Conservation (phyloP, 1,139 yeast genomes). For the Taiozyma sp. region DNA sequence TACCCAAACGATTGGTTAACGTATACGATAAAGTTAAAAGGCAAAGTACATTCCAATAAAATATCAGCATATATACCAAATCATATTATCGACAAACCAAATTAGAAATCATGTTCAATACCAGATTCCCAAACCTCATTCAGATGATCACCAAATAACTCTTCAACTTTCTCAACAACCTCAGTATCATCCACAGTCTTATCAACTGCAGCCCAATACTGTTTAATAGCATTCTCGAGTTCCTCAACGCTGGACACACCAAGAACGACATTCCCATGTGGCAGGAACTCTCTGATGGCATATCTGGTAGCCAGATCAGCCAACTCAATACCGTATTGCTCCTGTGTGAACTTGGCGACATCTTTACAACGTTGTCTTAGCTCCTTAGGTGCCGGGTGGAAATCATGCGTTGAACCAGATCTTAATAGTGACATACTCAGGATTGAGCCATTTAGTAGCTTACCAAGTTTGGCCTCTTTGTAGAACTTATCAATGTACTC, state of each 20-base stretch:
- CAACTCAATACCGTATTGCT: constrained; percentile 46
- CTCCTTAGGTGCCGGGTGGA: constrained; percentile 78
- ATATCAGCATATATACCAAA: not conserved
- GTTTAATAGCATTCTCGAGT: constrained; percentile 55
- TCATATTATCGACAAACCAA: not conserved
- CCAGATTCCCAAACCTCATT: constrained; percentile 78
- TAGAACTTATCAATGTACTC: constrained; percentile 47
- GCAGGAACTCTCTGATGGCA: constrained; percentile 60
- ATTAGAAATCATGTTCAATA: constrained; percentile 30
- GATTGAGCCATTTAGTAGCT: constrained; percentile 76
- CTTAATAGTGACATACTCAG: constrained; percentile 84
- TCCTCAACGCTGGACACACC: constrained; percentile 69
- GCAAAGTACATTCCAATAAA: not conserved
- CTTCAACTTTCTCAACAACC: constrained; percentile 41
- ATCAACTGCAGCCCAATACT: constrained; percentile 46
- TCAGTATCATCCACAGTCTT: constrained; percentile 36
- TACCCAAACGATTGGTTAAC: not conserved
- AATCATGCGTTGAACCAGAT: constrained; percentile 58
- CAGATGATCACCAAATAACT: constrained; percentile 49
- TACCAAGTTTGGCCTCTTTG: constrained; percentile 48
- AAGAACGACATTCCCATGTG: constrained; percentile 52
- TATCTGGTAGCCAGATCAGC: constrained; percentile 81
- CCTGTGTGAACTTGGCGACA: constrained; percentile 43
- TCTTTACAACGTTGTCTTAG: constrained; percentile 50
- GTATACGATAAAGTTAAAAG: not conserved